Conservation (phyloP, 257 asterid species). For the Striga asiatica region DNA sequence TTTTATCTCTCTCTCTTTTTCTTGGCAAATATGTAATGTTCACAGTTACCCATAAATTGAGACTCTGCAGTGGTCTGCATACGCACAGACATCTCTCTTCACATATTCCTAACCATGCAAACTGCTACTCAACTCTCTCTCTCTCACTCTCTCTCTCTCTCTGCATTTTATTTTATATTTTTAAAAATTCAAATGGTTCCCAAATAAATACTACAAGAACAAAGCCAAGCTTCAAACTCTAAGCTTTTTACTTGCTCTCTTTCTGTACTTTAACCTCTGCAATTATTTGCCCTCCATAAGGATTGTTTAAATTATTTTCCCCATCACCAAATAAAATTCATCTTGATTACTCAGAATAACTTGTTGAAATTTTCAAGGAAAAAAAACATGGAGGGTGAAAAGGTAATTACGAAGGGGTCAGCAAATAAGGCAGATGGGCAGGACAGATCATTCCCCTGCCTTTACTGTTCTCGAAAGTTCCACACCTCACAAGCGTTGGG, state of each 20-base stretch:
- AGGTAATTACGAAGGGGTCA: slow-evolving; percentile 1
- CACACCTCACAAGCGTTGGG: slow-evolving; percentile 92
- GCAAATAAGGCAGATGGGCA: slow-evolving; percentile 28
- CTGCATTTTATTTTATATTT: no score
- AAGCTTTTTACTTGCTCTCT: slow-evolving; percentile 4
- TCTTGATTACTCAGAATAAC: no score
- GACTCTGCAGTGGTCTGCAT: background rate
- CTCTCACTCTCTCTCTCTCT: no score
- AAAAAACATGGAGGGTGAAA: slow-evolving; percentile 38
- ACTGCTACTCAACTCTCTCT: no score
- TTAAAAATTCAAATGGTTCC: background rate
- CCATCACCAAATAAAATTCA: no score
- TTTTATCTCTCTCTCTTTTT: slow-evolving; percentile 16
- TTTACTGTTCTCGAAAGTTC: slow-evolving; percentile 71
- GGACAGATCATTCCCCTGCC: slow-evolving; percentile 59
- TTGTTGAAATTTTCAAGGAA: background rate
- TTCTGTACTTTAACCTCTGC: background rate
- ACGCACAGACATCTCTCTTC: background rate
- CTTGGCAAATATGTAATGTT: slow-evolving; percentile 5
- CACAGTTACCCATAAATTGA: slow-evolving; percentile 12
- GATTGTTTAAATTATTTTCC: background rate
- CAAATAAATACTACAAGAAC: background rate
- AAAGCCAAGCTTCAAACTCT: slow-evolving; percentile 8
- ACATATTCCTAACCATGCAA: background rate
- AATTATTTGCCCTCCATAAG: background rate